Base-by-base conservation (phyloP, 441 rosid species). In the Erodium texanum region DNA sequence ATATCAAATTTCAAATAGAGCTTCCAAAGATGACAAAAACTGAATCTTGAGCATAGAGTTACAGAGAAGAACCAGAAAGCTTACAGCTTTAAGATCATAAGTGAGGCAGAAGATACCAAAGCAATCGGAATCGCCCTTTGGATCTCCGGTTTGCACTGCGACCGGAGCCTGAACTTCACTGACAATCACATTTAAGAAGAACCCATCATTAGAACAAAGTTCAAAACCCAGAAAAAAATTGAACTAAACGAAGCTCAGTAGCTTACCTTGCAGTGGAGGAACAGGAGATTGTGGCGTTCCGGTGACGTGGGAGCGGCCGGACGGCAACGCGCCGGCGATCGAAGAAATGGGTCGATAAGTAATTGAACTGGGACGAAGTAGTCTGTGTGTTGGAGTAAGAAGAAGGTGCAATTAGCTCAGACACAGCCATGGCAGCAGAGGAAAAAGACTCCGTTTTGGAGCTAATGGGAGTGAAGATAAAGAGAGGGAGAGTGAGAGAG, bases 61-160 rank as follows among this genome's bases (percentile, higher is more conserved):
- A 9, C 12, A 41, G 19, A 19, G 41, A 23, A 56, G 48, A 12
- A 66, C 75, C 73, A 18, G 10, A 52, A 52, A 52, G 22, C 59
- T 43, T 82, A 91, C 99, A 82, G 97, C 93, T 69, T 75, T 76
- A 66, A 91, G 96, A 76, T 93, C 98, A 75, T 93, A 93, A 27
- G 29, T 27, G 29, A 27, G 29, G 29, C 29, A 27, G 29, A 27
- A 27, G 29, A 27, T 27, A 4, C 59, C 97, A 70, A 64, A 93
- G 80, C 97, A 89, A 5, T 89, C 95, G 18, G 79, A 69, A 72
- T 83, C 87, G 67, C 73, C 70, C 78, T 80, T 84, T 32, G 76
- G 72, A 15, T 65, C 83, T 41, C 14, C 12, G 48, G 48, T 41
- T 41, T 41, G 48, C 76, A 78, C 90, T 0, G 93, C 78, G 19